Percentiles rank a stretch among this genome's conserved stretches.
Evolutionary conservation across 768 basidiomycete species (phyloP).

Genomic region (Russula foetens): DNA sequence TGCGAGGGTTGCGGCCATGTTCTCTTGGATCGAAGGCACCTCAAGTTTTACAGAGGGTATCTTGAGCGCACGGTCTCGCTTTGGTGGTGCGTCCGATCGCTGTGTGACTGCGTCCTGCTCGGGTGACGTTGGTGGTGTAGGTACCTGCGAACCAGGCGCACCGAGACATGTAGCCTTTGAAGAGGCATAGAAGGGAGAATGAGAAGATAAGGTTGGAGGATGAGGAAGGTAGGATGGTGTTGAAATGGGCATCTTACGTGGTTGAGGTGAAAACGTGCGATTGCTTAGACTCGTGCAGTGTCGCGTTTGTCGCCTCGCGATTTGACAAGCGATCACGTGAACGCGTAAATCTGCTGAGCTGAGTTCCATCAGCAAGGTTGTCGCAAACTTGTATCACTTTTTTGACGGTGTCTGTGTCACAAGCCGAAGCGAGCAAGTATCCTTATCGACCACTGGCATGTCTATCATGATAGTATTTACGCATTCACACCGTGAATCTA

Average conservation of each 20-base stretch:
- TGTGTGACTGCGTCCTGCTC: neutral
- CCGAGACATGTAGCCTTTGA: neutral
- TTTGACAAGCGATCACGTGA: neutral
- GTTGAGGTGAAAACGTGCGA: neutral
- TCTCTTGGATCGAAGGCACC: conserved; percentile 42
- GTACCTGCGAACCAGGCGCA: neutral
- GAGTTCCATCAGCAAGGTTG: too few relatives aligned
- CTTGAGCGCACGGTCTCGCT: conserved; percentile 8
- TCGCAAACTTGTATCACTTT: too few relatives aligned
- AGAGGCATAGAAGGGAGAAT: neutral
- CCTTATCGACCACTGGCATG: too few relatives aligned
- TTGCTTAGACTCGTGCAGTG: neutral
- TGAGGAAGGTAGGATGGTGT: conserved; percentile 9
- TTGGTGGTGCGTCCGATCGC: neutral
- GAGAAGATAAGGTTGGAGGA: neutral
- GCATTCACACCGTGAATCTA: too few relatives aligned
- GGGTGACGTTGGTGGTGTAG: conserved; percentile 2
- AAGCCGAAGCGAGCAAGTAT: too few relatives aligned
- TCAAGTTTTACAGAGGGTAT: conserved; percentile 43
- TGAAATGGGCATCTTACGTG: conserved; percentile 7
- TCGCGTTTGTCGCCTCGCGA: neutral
- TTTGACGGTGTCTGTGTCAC: too few relatives aligned
- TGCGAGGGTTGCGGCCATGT: conserved; percentile 57
- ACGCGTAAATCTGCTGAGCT: neutral
- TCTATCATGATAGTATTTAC: too few relatives aligned